Base-by-base conservation (phyloP, 352 stramenopile genomes). In the Blastocystis hominis region DNA sequence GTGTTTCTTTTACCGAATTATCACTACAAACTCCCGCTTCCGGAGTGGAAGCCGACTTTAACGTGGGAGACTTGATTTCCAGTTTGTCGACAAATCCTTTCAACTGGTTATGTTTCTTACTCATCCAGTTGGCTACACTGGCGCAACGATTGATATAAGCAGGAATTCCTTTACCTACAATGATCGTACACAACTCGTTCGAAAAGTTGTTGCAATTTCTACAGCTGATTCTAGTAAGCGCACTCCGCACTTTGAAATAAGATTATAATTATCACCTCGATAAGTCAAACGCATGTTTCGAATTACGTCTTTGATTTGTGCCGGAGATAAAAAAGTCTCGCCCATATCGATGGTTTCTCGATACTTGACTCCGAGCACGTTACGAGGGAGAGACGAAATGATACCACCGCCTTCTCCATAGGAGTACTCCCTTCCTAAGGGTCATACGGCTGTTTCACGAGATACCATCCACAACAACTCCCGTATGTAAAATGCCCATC, bases 191-290 rank as follows among this genome's bases (percentile, higher is more conserved):
- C 5, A 84, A 84, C 13, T 66, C 72, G 30, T 84, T 68, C 20
- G 72, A 84, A 53, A 84, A 84, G 30, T 84, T 9, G 44, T 84
- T 84, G 44, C 72, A 84, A 53, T 84, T 84, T n/a, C 72, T 84
- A 84, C 7, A 36, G n/a, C 68, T 34, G 53, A 59, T 34, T 9
- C 13, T 0, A 47, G 2, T n/a, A 84, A 15, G 17, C 24, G 24
- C 24, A 30, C 24, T 30, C 24, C 24, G 2, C n/a, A 84, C 72
- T 84, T 50, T 20, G 53, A 30, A 0, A 84, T 47, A 47, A 84
- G 59, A 34, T 84, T 30, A 64, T 84, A 84, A 40, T 84, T 84
- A 53, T 64, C 54, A 53, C 54, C 72, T 17, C 17, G 34, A 47
- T 68, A 84, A 36, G 55, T 68, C 20, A 46, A 5, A 30, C 47